Evolutionary conservation across 768 basidiomycete genomes (phyloP), one percentile per base, ranked within the genome.

Genomic region (Agrocybe chaxingu): DNA sequence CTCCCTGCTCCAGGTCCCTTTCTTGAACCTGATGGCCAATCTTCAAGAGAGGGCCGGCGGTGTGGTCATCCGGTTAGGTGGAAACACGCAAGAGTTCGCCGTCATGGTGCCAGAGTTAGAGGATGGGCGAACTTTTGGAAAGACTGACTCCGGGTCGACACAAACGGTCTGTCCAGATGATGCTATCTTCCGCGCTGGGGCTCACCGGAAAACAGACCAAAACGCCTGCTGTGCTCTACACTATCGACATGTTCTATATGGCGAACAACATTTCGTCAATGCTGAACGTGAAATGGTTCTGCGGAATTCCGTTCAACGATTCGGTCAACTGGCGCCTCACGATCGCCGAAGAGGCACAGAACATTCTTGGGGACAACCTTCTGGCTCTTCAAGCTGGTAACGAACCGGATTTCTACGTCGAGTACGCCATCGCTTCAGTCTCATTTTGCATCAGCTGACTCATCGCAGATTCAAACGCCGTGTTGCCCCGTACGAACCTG

Each of bases 51-150:
- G 89, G 19, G 78, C 78, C 3, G 87, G 87, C 0, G 64, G 65
- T 2, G 83, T 88, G 7, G 69, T 78, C 9, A 68, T 90, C 19
- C 80, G 90, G 38, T 71, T 91, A 1, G 89, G 89, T 24, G 89
- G 89, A 34, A 92, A 91, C 66, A 84, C 85, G 0, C 90, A 91
- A 61, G 89, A 92, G 51, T 75, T 71, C 4, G 84, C 81, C 6
- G 64, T 68, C 3, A 63, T 81, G 58, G 80, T 80, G 4, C 71
- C 71, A 39, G 71, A 70, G 33, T 72, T 82, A 5, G 62, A 76
- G 0, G 70, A 79, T 55, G 70, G 69, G 18, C 64, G 55, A n/a
- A 60, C 64, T 8, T 57, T 67, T 29, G 58, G 57, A 39, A 69
- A 69, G 47, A 53, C 60, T 37, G 45, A 58, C 43, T 55, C 58